Evolutionary conservation across 257 asterid species (phyloP).

Genomic region (Solanum clarkiae): DNA sequence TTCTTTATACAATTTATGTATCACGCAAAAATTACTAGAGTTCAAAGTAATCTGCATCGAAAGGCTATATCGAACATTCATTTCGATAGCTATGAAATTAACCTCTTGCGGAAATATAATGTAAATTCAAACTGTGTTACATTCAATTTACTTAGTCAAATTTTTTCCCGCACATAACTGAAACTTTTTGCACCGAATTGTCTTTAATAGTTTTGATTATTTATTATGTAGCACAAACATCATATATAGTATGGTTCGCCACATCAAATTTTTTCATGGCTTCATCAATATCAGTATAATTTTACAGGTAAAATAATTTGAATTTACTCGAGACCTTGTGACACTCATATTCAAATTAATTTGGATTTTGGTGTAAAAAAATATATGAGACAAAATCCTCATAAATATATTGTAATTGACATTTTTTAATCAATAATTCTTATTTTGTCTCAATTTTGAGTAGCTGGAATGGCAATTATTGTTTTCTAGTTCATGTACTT

Average conservation of each 20-base stretch:
- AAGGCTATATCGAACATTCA: neutral
- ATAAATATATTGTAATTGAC: neutral
- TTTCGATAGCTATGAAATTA: neutral
- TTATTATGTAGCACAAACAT: neutral
- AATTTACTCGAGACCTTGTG: neutral
- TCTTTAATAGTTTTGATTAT: neutral
- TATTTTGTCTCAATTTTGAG: neutral
- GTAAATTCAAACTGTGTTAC: neutral
- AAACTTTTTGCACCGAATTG: neutral
- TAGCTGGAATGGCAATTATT: neutral
- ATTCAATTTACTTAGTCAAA: neutral
- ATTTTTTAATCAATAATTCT: neutral
- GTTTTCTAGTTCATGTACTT: neutral
- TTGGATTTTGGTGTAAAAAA: neutral
- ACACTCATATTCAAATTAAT: neutral
- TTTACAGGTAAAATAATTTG: fast-evolving
- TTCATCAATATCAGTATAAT: neutral
- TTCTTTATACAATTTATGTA: neutral
- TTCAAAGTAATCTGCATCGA: neutral
- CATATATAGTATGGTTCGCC: neutral
- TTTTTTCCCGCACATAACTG: neutral
- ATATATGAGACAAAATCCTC: neutral
- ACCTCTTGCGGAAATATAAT: neutral
- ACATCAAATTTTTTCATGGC: neutral
- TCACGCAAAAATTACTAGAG: neutral